These are phyloP conservation scores for Alternaria burnsii DNA, from an alignment of 2,329 filamentous ascomycete species.

Conservation along the genomic window DNA sequence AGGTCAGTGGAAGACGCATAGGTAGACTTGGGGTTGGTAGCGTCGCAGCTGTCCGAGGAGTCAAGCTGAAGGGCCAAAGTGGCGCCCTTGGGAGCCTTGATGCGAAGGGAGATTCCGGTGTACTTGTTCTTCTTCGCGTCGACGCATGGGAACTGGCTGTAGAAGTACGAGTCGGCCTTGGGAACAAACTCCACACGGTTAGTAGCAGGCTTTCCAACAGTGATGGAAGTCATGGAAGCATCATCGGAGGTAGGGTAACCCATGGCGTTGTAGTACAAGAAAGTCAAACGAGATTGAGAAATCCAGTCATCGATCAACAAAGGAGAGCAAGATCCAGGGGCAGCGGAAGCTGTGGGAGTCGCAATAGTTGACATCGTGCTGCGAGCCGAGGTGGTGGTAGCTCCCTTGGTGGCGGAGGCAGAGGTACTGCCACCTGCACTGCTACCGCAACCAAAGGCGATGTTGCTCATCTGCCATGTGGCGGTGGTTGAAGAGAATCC, in stretches of 20 bases:
- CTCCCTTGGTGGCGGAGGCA: not conserved
- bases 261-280: constrained; percentile 68
- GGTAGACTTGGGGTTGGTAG: constrained; percentile 44
- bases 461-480: constrained; percentile 60
- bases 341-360: constrained; percentile 25
- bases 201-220: constrained; percentile 56
- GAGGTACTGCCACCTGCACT: constrained; percentile 11
- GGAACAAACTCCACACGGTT: constrained; percentile 64
- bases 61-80: constrained; percentile 62
- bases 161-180: constrained; percentile 63
- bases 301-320: constrained; percentile 67
- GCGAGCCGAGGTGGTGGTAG: constrained; percentile 1
- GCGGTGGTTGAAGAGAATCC: constrained; percentile 50
- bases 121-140: constrained; percentile 60
- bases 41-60: constrained; percentile 58
- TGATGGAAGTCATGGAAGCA: constrained; percentile 64
- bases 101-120: constrained; percentile 64
- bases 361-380: constrained; percentile 11
- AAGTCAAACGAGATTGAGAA: constrained; percentile 68
- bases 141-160: constrained; percentile 64
- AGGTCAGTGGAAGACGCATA: constrained; percentile 59
- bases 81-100: constrained; percentile 63
- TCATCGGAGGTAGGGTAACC: constrained; percentile 65
- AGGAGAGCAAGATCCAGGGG: constrained; percentile 52
- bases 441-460: constrained; percentile 56